phyloP scores from a whole-genome alignment of 2,329 filamentous ascomycete genomes.

The Chrysosporium keratinophilum region DNA sequence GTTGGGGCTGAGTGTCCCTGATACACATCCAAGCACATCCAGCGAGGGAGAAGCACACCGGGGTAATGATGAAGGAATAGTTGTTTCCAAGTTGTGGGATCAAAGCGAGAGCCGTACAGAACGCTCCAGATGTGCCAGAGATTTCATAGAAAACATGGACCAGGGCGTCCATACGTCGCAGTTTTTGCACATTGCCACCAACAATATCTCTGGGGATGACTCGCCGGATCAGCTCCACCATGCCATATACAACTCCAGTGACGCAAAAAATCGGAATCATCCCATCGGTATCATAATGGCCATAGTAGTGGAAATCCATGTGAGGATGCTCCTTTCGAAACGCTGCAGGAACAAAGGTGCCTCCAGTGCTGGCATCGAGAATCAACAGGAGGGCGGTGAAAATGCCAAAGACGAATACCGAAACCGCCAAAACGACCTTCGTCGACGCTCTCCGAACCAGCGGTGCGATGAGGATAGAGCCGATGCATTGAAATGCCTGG shows the following conservation, averaged over 20 bases:
- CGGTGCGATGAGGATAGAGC: constrained; percentile 43
- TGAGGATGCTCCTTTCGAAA: constrained; percentile 24
- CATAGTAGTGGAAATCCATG: constrained; percentile 39
- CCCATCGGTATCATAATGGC: constrained; percentile 40
- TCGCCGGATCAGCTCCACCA: constrained; percentile 44
- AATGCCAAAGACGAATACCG: constrained; percentile 39
- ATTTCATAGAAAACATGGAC: constrained; percentile 42
- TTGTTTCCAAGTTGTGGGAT: constrained; percentile 44
- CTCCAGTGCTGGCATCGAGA: constrained; percentile 41
- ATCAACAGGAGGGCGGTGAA: constrained; percentile 42
- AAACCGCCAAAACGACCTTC: constrained; percentile 37
- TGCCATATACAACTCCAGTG: constrained; percentile 37
- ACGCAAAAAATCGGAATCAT: constrained; percentile 43
- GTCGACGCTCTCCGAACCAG: constrained; percentile 42
- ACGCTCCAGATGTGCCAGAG: constrained; percentile 40
- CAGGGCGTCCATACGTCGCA: constrained; percentile 40
- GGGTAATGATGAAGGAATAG: constrained; percentile 43
- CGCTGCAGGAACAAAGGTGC: constrained; percentile 31
- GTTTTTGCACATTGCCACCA: constrained; percentile 42
- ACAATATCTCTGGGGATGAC: constrained; percentile 45
- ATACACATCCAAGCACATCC: constrained; percentile 40
- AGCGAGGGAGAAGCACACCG: constrained; percentile 39
- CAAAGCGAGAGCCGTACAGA: constrained; percentile 42
- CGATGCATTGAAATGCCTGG: constrained; percentile 43
- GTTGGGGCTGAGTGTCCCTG: constrained; percentile 28